These are phyloP conservation scores for Mycothermus thermophilus DNA, from an alignment of 495 filamentous ascomycete species.

Conservation along the genomic window DNA sequence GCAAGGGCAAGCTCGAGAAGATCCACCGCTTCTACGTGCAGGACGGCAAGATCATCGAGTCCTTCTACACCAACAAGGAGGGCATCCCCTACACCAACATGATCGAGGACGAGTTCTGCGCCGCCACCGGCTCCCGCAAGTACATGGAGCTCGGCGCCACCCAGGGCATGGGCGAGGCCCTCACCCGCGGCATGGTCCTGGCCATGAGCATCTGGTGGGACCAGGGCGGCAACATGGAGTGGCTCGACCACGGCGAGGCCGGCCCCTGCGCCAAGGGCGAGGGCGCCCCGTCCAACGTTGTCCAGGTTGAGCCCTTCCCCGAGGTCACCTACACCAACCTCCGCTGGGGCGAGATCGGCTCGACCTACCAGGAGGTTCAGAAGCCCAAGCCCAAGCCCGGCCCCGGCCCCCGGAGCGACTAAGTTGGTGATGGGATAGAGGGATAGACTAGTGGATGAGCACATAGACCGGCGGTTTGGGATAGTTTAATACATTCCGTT, in stretches of 20 bases:
- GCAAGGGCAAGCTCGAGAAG: slow-evolving; percentile 34
- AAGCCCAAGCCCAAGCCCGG: no score
- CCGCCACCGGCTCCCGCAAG: slow-evolving; percentile 32
- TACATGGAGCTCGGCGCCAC: slow-evolving; percentile 44
- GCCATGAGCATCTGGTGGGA: slow-evolving; percentile 53
- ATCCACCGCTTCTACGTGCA: slow-evolving; percentile 52
- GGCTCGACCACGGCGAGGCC: slow-evolving; percentile 43
- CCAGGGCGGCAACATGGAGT: slow-evolving; percentile 44
- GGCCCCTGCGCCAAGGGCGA: slow-evolving; percentile 48
- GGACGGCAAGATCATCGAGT: slow-evolving; percentile 33
- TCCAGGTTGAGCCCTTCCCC: slow-evolving; percentile 31
- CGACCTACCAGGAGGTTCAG: slow-evolving; percentile 38
- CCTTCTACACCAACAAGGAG: slow-evolving; percentile 3
- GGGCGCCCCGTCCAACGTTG: slow-evolving; percentile 35
- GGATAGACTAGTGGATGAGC: no score
- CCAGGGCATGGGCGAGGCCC: slow-evolving; percentile 41
- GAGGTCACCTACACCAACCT: slow-evolving; percentile 50
- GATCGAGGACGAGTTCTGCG: slow-evolving; percentile 47
- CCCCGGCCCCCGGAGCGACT: no score
- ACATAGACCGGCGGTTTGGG: no score
- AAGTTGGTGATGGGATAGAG: no score
- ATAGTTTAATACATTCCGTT: no score
- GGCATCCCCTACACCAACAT: slow-evolving; percentile 23
- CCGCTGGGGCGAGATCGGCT: slow-evolving; percentile 50
- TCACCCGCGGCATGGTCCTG: slow-evolving; percentile 49